phyloP scores from a whole-genome alignment of 805 yeast species.

The Candida stauntonica region DNA sequence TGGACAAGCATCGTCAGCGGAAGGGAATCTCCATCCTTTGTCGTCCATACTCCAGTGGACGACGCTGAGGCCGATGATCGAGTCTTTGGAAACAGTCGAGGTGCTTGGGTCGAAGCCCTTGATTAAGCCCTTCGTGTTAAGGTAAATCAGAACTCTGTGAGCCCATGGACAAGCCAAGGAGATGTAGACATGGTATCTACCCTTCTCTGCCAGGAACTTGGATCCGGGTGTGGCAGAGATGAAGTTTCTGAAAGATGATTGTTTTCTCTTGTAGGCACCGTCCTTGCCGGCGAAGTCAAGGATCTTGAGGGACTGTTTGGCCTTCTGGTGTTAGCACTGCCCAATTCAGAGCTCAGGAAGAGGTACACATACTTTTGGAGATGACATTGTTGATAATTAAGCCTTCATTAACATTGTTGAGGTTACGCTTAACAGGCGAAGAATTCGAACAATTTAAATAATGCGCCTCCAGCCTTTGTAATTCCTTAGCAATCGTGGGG shows the following conservation, averaged over 20 bases:
- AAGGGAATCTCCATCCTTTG: conserved; percentile 84
- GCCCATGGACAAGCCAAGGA: conserved; percentile 96
- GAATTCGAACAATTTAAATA: no score
- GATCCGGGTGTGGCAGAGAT: conserved; percentile 58
- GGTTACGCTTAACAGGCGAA: no score
- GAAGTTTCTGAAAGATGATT: conserved; percentile 56
- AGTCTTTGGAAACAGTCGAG: conserved; percentile 29
- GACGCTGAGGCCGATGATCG: conserved; percentile 61
- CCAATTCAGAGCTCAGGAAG: background rate
- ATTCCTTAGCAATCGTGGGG: conserved; percentile 4
- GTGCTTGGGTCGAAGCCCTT: conserved; percentile 34
- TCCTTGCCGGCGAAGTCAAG: conserved; percentile 45
- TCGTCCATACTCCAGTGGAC: conserved; percentile 90
- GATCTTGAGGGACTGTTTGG: conserved; percentile 32
- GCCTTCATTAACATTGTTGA: no score
- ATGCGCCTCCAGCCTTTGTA: conserved; percentile 6
- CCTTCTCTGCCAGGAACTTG: conserved; percentile 65
- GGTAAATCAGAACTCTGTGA: conserved; percentile 71
- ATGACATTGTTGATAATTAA: conserved; percentile 4
- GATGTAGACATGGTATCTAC: conserved; percentile 83
- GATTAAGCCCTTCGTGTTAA: conserved; percentile 71
- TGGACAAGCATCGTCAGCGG: conserved; percentile 36
- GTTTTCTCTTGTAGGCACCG: conserved; percentile 54
- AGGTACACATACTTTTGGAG: conserved; percentile 11
- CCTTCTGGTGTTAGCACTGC: no score